Base-by-base conservation (phyloP, 2,329 filamentous ascomycete species). In the Fusarium chlamydosporum region DNA sequence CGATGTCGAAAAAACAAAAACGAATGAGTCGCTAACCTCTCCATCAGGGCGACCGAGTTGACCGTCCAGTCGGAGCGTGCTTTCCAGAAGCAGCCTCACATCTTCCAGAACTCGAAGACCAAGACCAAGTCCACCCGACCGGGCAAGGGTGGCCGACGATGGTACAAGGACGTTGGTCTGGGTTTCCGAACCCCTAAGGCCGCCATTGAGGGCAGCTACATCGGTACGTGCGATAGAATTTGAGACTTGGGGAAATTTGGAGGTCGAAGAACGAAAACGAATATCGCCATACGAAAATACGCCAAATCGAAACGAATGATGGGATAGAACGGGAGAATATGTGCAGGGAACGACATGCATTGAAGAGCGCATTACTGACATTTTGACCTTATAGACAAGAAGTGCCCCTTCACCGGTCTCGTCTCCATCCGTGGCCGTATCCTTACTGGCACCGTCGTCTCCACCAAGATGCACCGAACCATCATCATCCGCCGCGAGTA, bases 401-500 rank as follows among this genome's bases (percentile, higher is more conserved):
- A 99, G 90, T 99, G 96, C 92, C 96, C 96, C 77, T 99, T 99
- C 92, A 97, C 94, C 78, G 96, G 96, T 83, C 89, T 95, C 84
- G 94, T 99, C 84, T 98, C 96, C 76, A 99, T 99, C 89, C 96
- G 96, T 88, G 96, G 96, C 85, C 95, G 96, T 95, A 99, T 99
- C 90, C 89, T 99, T 77, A 98, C 95, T 83, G 96, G 96, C 81
- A 97, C 94, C 82, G 96, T 99, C 81, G 92, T 98, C 82, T 98
- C 95, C 79, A 99, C 96, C 86, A 99, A 99, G 93, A 99, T 99
- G 96, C 96, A 99, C 92, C 93, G 96, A 86, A 99, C 96, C 80
- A 87, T 98, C 83, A 92, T 99, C 87, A 96, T 99, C 89, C 96
- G 96, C 84, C 92, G 96, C 86, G 96, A 99, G 90, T 99, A 99